Evolutionary conservation across 2,329 filamentous ascomycete genomes (phyloP).

Genomic region (Metarhizium rileyi): DNA sequence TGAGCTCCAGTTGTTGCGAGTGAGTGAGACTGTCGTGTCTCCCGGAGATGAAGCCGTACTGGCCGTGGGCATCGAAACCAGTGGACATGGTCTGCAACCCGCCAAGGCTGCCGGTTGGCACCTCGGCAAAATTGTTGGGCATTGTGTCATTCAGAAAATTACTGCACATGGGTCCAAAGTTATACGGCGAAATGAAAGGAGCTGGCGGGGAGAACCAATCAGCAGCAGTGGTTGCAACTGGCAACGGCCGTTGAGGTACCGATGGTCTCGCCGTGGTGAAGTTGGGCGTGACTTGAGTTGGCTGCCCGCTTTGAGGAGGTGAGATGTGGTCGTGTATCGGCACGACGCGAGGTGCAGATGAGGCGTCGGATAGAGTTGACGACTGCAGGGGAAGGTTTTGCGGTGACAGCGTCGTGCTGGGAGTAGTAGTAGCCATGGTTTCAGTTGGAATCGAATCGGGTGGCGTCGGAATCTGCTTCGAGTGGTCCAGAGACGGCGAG

Average conservation of each 20-base stretch:
- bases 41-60: conserved; percentile 30
- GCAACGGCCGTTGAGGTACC: conserved; percentile 34
- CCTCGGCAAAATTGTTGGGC: conserved; percentile 19
- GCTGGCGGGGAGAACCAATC: conserved; percentile 46
- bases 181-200: conserved; percentile 43
- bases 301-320: conserved; percentile 16
- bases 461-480: conserved; percentile 31
- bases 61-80: conserved; percentile 13
- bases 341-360: conserved; percentile 15
- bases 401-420: conserved; percentile 28
- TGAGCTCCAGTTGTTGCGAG: conserved; percentile 73
- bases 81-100: conserved; percentile 20
- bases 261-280: conserved; percentile 24
- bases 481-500: conserved; percentile 19
- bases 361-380: conserved; percentile 18
- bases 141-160: conserved; percentile 32
- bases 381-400: conserved; percentile 22
- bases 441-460: conserved; percentile 31
- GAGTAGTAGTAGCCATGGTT: conserved; percentile 19
- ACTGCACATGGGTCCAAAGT: conserved; percentile 32
- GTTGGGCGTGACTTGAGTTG: conserved; percentile 8
- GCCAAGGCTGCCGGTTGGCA: conserved; percentile 21
- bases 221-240: conserved; percentile 29
- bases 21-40: conserved; percentile 64
- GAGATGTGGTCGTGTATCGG: conserved; percentile 22